Conservation (phyloP, 768 basidiomycete genomes). For the Phlebiopsis flavidoalba region DNA sequence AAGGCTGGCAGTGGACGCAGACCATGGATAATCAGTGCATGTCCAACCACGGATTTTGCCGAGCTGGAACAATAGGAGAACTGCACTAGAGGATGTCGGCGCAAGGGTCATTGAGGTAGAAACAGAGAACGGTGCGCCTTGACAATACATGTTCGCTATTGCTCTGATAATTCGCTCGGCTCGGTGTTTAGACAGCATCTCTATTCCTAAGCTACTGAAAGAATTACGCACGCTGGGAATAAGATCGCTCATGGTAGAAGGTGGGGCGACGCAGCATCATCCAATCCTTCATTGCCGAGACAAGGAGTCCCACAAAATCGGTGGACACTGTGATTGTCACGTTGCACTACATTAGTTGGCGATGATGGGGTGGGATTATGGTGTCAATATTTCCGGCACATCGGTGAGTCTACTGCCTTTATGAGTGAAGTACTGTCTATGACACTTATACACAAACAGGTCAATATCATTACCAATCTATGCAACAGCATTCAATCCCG, state of each 20-base stretch:
- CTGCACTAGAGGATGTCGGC: constrained; percentile 56
- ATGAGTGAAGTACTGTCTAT: background rate
- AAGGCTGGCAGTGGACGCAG: constrained; percentile 51
- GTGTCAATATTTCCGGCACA: constrained; percentile 20
- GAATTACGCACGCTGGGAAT: constrained; percentile 54
- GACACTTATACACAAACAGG: constrained; percentile 7
- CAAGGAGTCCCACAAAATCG: background rate
- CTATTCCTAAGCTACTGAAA: constrained; percentile 45
- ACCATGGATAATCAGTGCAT: constrained; percentile 67
- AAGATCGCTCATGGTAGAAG: constrained; percentile 89
- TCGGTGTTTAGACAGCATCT: constrained; percentile 29
- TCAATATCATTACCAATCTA: no score
- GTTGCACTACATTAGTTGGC: constrained; percentile 81
- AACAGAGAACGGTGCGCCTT: constrained; percentile 7
- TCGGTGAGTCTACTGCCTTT: constrained; percentile 10
- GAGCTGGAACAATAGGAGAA: constrained; percentile 31
- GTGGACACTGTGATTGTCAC: constrained; percentile 76
- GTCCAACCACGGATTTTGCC: constrained; percentile 19
- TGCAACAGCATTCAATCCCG: constrained; percentile 24
- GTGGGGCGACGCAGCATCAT: constrained; percentile 86
- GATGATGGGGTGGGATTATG: constrained; percentile 60
- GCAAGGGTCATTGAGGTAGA: constrained; percentile 57
- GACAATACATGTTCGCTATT: background rate
- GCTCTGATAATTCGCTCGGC: background rate
- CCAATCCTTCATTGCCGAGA: constrained; percentile 53